Base-by-base conservation (phyloP, 2,329 filamentous ascomycete species). In the Trichoderma pleuroti region DNA sequence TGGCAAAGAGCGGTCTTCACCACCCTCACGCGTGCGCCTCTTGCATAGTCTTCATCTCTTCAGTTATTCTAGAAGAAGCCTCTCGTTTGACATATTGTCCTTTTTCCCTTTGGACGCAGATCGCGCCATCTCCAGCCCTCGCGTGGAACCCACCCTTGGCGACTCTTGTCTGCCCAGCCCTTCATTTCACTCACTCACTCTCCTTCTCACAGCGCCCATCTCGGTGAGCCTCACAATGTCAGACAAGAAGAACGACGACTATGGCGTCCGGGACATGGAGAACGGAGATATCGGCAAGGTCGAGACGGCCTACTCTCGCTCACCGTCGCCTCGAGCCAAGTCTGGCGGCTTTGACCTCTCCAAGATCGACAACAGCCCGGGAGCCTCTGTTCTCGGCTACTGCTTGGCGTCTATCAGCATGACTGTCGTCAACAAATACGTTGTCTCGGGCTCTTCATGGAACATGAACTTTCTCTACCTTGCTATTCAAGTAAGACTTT, bases 341-440 rank as follows among this genome's bases (percentile, higher is more conserved):
- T 24, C 67, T 36, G 67, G 77, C 21, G 74, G 73, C 46, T 73
- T 82, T 56, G 81, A 80, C 71, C 73, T 85, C 56, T 80, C 84
- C 73, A 83, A 84, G 76, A 80, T 93, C 73, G 87, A 91, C 77
- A 93, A 94, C 82, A 96, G 90, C 81, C 93, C 94, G 18, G 84
- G 88, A 59, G 80, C 96, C 61, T 94, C 95, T 26, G 92, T 99
- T 76, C 79, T 97, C 74, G 90, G 93, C 62, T 99, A 99, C 86
- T 99, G 96, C 82, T 86, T 92, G 77, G 93, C 95, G 67, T 98
- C 94, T n/a, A 99, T 99, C 79, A 88, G 95, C 81, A 99, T 99
- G 96, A 99, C 96, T 9, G 93, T 98, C n/a, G 96, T 97, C 81
- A 99, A 99, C 85, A 99, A 99, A 86, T 99, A 97, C 81, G 94